A percentile compares a stretch with the other conserved stretches of the same genome.
Evolutionary conservation across 2,329 filamentous ascomycete species (phyloP).

Genomic region (Colletotrichum chrysophilum): DNA sequence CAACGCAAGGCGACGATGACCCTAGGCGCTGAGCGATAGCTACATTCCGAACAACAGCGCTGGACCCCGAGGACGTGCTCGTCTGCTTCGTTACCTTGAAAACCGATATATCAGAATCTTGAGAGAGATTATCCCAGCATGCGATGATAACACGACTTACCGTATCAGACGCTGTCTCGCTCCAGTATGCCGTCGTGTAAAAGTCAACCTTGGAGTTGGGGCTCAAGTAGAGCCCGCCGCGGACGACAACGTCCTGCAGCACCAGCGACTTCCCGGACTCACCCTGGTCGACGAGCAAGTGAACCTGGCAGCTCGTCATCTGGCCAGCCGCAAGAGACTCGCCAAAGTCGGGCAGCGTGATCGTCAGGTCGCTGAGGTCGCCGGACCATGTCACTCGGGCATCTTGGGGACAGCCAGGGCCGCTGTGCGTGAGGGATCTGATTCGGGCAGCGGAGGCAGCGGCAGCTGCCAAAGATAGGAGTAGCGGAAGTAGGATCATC

Average conservation of each 20-base stretch:
- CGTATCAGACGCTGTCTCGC: conserved; percentile 10
- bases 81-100: conserved; percentile 2
- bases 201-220: conserved; percentile 9
- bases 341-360: conserved; percentile 45
- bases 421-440: conserved; percentile 7
- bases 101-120: not conserved
- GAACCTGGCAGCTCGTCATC: conserved; percentile 17
- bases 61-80: not conserved
- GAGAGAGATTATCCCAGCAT: not conserved
- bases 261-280: conserved; percentile 2
- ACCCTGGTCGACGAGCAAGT: conserved; percentile 12
- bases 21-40: conserved; percentile 9
- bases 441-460: not conserved
- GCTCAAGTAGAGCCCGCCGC: conserved; percentile 13
- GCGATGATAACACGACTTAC: not conserved
- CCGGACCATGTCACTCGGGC: conserved; percentile 20
- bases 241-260: conserved; percentile 12
- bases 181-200: conserved; percentile 13
- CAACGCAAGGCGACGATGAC: conserved; percentile 15
- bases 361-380: conserved; percentile 31
- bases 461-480: not conserved
- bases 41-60: conserved; percentile 1
- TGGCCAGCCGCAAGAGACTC: conserved; percentile 38
- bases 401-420: conserved; percentile 5
- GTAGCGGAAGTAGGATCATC: not conserved